These are phyloP conservation scores for Phytophthora fragariaefolia DNA, from an alignment of 352 stramenopile genomes.

Conservation along the genomic window DNA sequence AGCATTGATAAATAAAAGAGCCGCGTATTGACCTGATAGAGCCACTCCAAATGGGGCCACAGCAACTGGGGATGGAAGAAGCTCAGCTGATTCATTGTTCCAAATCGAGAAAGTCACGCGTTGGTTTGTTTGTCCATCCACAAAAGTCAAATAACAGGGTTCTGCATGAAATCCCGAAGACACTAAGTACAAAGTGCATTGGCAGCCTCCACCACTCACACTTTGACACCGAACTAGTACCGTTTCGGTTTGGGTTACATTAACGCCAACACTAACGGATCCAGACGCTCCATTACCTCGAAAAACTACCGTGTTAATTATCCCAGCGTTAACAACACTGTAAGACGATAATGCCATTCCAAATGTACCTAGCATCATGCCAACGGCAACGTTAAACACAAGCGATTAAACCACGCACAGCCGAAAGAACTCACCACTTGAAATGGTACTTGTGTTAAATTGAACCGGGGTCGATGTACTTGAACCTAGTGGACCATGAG, in stretches of 20 bases:
- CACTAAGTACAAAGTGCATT: constrained; percentile 42
- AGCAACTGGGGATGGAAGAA: constrained; percentile 22
- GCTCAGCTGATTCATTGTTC: constrained; percentile 44
- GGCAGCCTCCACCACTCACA: constrained; percentile 27
- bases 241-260: constrained; percentile 40
- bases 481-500: constrained; percentile 37
- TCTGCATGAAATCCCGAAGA: constrained; percentile 18
- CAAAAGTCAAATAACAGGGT: constrained; percentile 40
- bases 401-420: too few species aligned
- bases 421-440: constrained; percentile 10
- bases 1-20: constrained; percentile 39
- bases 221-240: constrained; percentile 45
- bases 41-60: constrained; percentile 26
- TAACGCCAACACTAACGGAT: constrained; percentile 28
- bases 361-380: constrained; percentile 18
- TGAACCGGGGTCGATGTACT: constrained; percentile 22
- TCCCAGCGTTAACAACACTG: constrained; percentile 20
- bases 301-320: constrained; percentile 32
- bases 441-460: constrained; percentile 25
- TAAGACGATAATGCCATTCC: constrained; percentile 31
- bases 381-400: background rate
- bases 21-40: constrained; percentile 28
- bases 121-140: constrained; percentile 52
- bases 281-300: constrained; percentile 49
- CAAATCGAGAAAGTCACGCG: constrained; percentile 43